Percentiles rank a stretch among this genome's conserved stretches.
These are phyloP conservation scores for Cryptosporidium ryanae DNA, from an alignment of 169 alveolate genomes.

Conservation along the genomic window DNA sequence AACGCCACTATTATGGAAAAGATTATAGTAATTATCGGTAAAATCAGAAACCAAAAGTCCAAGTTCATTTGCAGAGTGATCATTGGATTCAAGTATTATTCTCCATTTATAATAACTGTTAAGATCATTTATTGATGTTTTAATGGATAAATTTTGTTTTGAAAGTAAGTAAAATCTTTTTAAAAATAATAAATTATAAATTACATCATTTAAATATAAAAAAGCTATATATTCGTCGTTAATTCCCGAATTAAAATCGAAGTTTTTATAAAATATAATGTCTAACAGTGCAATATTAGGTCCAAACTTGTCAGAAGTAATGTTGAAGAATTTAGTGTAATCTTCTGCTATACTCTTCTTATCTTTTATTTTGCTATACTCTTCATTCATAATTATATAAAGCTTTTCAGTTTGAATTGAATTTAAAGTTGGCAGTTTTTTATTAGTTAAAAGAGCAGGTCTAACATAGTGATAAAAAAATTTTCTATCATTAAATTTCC, in stretches of 20 bases:
- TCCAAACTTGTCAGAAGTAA: slow-evolving; percentile 25
- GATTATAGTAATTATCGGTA: neutral
- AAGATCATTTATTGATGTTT: slow-evolving; percentile 10
- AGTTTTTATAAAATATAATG: slow-evolving; percentile 6
- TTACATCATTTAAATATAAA: slow-evolving; percentile 40
- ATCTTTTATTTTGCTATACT: neutral
- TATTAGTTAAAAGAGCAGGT: neutral
- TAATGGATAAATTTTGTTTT: slow-evolving; percentile 8
- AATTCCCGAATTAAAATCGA: neutral
- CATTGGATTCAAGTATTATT: slow-evolving; percentile 21
- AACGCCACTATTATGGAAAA: neutral
- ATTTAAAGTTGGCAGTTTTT: neutral
- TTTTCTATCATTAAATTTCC: neutral
- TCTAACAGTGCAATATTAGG: slow-evolving; percentile 47
- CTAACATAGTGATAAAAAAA: slow-evolving; percentile 16
- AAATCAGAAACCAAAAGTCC: slow-evolving; percentile 25
- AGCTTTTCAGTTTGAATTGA: slow-evolving; percentile 3
- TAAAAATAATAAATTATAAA: slow-evolving; percentile 2
- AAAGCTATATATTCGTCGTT: neutral
- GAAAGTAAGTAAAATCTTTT: neutral
- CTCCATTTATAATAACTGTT: slow-evolving; percentile 49
- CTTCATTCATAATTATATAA: slow-evolving; percentile 11
- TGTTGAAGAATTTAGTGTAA: neutral
- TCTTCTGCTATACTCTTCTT: neutral
- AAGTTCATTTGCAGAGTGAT: slow-evolving; percentile 34